Evolutionary conservation across 2,329 filamentous ascomycete species (phyloP), one percentile per base, ranked within the genome.

Genomic region (Arthrobotrys musiformis): DNA sequence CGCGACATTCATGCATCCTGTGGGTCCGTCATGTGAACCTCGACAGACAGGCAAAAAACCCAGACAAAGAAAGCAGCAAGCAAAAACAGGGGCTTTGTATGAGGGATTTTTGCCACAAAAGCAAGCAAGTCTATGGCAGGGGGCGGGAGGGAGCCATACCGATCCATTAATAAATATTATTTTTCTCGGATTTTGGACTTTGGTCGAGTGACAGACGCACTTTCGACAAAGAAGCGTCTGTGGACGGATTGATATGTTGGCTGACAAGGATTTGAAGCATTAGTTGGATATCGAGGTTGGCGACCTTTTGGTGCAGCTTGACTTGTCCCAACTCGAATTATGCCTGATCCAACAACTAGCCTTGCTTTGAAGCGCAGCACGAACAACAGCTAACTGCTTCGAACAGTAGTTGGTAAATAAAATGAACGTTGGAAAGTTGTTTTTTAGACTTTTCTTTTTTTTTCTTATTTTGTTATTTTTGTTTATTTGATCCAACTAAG

Each of bases 31-130:
- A 70, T 70, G 66, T 70, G 66, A 70, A 62, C 50, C 19, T 37
- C 24, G 40, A n/a, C 30, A 22, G 54, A 40, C 33, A 24, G 4
- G 26, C 8, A 2, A 33, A 15, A 28, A 15, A 40, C 50, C 48
- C 50, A 54, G 46, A 66, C 61, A 42, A 48, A 48, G 35, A 28
- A 69, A 67, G 22, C 17, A 19, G 22, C 54, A 58, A 19, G 37
- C 40, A 42, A 42, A 42, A n/a, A 17, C 7, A 6, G n/a, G 40
- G n/a, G 1, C 9, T 69, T 77, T 67, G 72, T 76, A 76, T 76
- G 73, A 77, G 73, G 66, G 66, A 77, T 77, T 77, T 77, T 77
- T 42, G 73, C 73, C 52, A 33, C 58, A 77, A 77, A 70, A 70
- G 73, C 73, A 77, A 77, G 28, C 58, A 69, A 54, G 2, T 22